These are phyloP conservation scores for Asterionellopsis glacialis DNA, from an alignment of 108 stramenopile species.

Conservation along the genomic window DNA sequence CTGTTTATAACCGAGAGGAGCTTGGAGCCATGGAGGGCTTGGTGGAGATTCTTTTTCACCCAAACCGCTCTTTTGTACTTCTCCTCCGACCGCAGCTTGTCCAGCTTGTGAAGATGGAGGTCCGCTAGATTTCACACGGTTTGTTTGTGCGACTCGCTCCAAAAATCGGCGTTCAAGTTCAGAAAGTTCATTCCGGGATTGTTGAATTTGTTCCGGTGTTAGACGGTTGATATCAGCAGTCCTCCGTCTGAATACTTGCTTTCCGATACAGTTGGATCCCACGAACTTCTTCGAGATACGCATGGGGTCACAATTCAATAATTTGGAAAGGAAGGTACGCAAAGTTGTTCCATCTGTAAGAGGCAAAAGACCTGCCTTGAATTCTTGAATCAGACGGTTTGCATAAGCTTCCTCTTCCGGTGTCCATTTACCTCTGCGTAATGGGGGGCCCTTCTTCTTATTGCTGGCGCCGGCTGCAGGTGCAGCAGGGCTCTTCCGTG, in stretches of 20 bases:
- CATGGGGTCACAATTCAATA: constrained; percentile 98
- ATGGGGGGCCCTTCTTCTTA: constrained; percentile 36
- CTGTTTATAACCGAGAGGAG: constrained; percentile 54
- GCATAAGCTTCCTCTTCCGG: constrained; percentile 95
- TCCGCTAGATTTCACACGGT: constrained; percentile 76
- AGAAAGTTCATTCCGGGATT: constrained; percentile 70
- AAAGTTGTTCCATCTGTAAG: constrained; percentile 95
- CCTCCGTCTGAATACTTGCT: constrained; percentile 89
- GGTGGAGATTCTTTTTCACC: constrained; percentile 3
- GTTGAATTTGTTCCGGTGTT: constrained; percentile 83
- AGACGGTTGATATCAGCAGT: constrained; percentile 86
- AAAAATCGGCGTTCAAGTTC: constrained; percentile 89
- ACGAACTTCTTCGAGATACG: constrained; percentile 99
- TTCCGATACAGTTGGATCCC: constrained; percentile 94
- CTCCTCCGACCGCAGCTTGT: neutral
- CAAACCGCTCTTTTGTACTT: neutral
- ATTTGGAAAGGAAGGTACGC: constrained; percentile 90
- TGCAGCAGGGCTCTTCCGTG: neutral
- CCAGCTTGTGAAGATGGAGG: constrained; percentile 7
- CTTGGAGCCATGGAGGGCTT: constrained; percentile 51
- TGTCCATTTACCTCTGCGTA: constrained; percentile 89
- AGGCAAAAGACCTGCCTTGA: constrained; percentile 88
- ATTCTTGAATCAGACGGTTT: constrained; percentile 90
- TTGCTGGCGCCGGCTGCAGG: constrained; percentile 16
- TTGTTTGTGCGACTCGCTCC: constrained; percentile 90